These are phyloP conservation scores for Sicyos baderoa DNA, from an alignment of 306 rosid species.

Conservation along the genomic window DNA sequence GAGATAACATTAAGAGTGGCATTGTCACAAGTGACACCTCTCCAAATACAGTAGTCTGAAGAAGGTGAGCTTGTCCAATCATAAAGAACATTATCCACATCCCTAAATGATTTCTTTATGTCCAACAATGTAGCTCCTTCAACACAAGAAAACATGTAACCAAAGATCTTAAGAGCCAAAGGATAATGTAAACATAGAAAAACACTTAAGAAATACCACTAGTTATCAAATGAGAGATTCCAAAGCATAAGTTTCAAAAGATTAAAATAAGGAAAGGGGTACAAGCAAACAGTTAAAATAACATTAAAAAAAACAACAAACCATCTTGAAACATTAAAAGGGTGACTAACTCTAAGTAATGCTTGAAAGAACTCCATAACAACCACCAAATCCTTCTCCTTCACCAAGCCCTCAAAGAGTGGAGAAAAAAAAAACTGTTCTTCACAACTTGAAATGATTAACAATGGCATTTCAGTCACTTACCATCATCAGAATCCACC, in stretches of 20 bases:
- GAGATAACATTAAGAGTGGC: slow-evolving; percentile 69
- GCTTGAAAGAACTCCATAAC: neutral
- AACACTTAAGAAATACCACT: neutral
- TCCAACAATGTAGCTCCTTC: slow-evolving; percentile 74
- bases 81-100: slow-evolving; percentile 77
- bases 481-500: slow-evolving; percentile 74
- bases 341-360: neutral
- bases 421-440: neutral
- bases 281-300: slow-evolving; percentile 6
- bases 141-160: slow-evolving; percentile 22
- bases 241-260: neutral
- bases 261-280: neutral
- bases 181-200: neutral
- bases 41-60: slow-evolving; percentile 84
- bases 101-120: slow-evolving; percentile 83
- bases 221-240: neutral
- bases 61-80: slow-evolving; percentile 82
- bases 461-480: slow-evolving; percentile 20
- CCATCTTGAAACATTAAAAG: neutral
- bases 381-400: neutral
- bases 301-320: neutral
- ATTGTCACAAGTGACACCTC: slow-evolving; percentile 86
- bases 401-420: slow-evolving; percentile 1
- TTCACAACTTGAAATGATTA: neutral
- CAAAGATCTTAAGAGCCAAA: slow-evolving; percentile 5